Conservation (phyloP, 768 basidiomycete genomes). For the Cyathus striatus region DNA sequence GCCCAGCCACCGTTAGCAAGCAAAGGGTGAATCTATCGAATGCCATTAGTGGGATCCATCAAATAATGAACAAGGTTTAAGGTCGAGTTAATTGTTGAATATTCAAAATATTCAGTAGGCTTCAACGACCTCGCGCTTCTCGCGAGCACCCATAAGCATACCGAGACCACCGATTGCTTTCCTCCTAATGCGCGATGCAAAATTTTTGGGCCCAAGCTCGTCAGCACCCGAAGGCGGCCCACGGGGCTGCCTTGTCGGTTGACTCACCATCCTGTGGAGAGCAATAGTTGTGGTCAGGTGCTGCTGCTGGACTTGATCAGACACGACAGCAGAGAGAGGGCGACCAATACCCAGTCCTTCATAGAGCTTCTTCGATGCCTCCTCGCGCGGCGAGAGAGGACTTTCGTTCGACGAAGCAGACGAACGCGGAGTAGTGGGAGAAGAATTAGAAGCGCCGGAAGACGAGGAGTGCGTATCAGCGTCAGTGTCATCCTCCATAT, state of each 20-base stretch:
- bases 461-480: constrained; percentile 58
- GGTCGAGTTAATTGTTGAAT: neutral
- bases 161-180: constrained; percentile 81
- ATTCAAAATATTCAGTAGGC: constrained; percentile 49
- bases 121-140: constrained; percentile 72
- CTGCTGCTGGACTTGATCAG: constrained; percentile 33
- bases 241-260: constrained; percentile 79
- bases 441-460: constrained; percentile 52
- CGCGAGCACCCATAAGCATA: constrained; percentile 75
- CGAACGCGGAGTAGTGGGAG: constrained; percentile 74
- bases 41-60: constrained; percentile 9
- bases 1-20: constrained; percentile 16
- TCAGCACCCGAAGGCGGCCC: constrained; percentile 86
- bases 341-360: constrained; percentile 86
- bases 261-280: constrained; percentile 59
- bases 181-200: constrained; percentile 79
- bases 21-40: constrained; percentile 5
- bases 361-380: constrained; percentile 81
- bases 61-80: constrained; percentile 7
- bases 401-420: constrained; percentile 49
- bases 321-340: constrained; percentile 40
- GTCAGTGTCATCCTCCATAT: constrained; percentile 46
- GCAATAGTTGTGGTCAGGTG: constrained; percentile 30
- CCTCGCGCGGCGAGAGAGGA: constrained; percentile 81
- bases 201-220: constrained; percentile 85